A percentile compares a stretch with the other conserved stretches of the same genome.
These are phyloP conservation scores for Xylaria bambusicola DNA, from an alignment of 495 filamentous ascomycete species.

Conservation along the genomic window DNA sequence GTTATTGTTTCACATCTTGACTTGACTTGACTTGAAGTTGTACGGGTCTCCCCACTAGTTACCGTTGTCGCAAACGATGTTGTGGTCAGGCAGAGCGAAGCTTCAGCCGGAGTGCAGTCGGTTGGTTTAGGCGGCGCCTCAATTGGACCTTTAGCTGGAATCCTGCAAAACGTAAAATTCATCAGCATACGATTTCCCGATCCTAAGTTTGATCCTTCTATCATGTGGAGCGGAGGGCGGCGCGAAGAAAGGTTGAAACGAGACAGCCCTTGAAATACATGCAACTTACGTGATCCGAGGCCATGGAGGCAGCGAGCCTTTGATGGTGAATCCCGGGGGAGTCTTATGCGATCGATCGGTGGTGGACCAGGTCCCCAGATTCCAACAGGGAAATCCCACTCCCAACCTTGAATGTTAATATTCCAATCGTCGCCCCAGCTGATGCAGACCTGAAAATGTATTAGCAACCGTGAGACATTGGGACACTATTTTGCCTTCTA, in stretches of 20 bases:
- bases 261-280: neutral
- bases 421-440: neutral
- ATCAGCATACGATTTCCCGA: neutral
- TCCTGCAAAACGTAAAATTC: neutral
- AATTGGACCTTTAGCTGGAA: neutral
- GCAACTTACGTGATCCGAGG: neutral
- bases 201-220: neutral
- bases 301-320: neutral
- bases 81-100: constrained; percentile 7
- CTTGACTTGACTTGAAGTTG: constrained; percentile 1
- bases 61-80: constrained; percentile 3
- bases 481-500: neutral
- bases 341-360: neutral
- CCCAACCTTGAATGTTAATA: constrained; percentile 6
- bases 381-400: constrained; percentile 5
- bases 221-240: neutral
- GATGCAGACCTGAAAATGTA: neutral
- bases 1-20: constrained; percentile 3
- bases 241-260: too few relatives aligned
- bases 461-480: neutral
- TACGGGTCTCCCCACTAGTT: neutral
- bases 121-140: constrained; percentile 1
- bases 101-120: constrained; percentile 2
- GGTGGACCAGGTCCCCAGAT: constrained; percentile 9
- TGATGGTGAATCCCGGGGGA: neutral